Conservation (phyloP, 495 filamentous ascomycete species). For the Penicillium coffeae region DNA sequence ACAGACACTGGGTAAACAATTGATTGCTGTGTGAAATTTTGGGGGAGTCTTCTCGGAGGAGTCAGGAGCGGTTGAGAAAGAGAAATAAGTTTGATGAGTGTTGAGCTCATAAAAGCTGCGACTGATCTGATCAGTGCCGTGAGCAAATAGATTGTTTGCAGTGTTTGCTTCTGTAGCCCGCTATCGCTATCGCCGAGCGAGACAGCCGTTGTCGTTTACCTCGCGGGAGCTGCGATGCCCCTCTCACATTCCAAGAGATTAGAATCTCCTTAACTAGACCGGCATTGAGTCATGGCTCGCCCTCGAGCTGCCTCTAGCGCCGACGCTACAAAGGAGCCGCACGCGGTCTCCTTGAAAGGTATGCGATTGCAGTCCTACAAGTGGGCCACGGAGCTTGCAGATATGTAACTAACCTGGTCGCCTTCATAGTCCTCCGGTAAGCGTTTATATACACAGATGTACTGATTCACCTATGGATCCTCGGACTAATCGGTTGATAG, state of each 20-base stretch:
- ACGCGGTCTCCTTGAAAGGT: conserved; percentile 84
- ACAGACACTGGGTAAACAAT: too few species aligned
- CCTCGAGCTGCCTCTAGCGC: conserved; percentile 42
- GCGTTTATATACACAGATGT: not conserved
- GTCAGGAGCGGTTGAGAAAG: too few species aligned
- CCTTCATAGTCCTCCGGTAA: conserved; percentile 42
- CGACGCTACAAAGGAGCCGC: conserved; percentile 70
- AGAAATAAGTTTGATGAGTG: too few species aligned
- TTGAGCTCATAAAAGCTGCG: not conserved
- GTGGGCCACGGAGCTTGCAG: not conserved
- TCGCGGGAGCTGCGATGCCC: conserved; percentile 7
- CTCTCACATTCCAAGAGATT: conserved; percentile 2
- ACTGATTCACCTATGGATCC: too few species aligned
- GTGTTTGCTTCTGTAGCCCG: conserved; percentile 5
- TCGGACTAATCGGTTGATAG: conserved; percentile 28
- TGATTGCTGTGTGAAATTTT: too few species aligned
- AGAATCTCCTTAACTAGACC: not conserved
- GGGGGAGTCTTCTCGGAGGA: too few species aligned
- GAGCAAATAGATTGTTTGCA: conserved; percentile 8
- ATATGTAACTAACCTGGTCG: conserved; percentile 5
- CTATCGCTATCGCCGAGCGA: conserved; percentile 19
- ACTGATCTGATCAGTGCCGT: not conserved
- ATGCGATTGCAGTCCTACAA: conserved; percentile 8
- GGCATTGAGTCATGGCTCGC: conserved; percentile 33
- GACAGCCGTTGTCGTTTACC: not conserved